phyloP scores from a whole-genome alignment of 2,329 filamentous ascomycete species.

The Helminthosporium solani region DNA sequence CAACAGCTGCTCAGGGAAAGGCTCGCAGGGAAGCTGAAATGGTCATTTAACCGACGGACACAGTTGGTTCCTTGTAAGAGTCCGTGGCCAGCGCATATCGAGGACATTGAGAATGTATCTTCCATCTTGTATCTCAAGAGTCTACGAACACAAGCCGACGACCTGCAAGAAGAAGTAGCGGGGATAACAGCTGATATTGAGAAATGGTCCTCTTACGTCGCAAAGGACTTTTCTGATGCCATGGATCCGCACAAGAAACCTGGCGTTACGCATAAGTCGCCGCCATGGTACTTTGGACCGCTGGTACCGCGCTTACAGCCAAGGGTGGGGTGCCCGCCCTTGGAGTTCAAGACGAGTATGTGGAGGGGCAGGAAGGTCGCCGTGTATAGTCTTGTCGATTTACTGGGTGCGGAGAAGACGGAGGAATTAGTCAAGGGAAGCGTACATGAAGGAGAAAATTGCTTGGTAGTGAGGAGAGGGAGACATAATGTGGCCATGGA shows the following conservation, averaged over 20 bases:
- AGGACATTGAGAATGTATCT: conserved; percentile 30
- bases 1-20: conserved; percentile 41
- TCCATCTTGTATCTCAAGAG: conserved; percentile 28
- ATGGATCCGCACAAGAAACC: conserved; percentile 29
- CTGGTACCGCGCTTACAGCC: conserved; percentile 28
- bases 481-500: conserved; percentile 33
- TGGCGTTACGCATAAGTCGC: conserved; percentile 23
- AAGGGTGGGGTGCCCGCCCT: conserved; percentile 27
- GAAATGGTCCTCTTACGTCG: conserved; percentile 21
- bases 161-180: conserved; percentile 14
- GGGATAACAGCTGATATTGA: conserved; percentile 23
- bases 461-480: conserved; percentile 30
- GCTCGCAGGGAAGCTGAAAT: conserved; percentile 41
- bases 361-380: conserved; percentile 35
- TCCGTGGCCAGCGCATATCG: conserved; percentile 21
- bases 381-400: conserved; percentile 37
- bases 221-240: conserved; percentile 10
- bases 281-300: conserved; percentile 30
- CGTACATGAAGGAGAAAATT: conserved; percentile 22
- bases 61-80: conserved; percentile 24
- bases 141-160: conserved; percentile 29
- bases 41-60: conserved; percentile 27
- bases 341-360: conserved; percentile 30
- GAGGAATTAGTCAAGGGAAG: conserved; percentile 24
- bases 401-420: conserved; percentile 34